These are phyloP conservation scores for Alternaria atra DNA, from an alignment of 2,329 filamentous ascomycete genomes.

Conservation along the genomic window DNA sequence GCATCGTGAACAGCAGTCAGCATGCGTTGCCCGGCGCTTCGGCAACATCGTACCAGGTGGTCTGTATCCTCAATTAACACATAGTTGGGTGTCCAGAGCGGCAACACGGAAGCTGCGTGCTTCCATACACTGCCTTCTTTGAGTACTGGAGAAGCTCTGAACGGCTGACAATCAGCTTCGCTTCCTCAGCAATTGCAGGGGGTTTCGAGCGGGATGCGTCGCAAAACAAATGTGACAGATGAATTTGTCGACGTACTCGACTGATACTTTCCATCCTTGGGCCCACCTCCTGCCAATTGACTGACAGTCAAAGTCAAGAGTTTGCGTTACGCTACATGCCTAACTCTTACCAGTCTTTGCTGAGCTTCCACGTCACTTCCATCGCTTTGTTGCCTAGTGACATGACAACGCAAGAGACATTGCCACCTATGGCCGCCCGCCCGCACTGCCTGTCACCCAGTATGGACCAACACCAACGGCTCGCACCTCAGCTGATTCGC, in stretches of 20 bases:
- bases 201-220: background rate
- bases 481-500: background rate
- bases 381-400: background rate
- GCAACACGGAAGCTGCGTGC: background rate
- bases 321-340: background rate
- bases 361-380: background rate
- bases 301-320: background rate
- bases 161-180: background rate
- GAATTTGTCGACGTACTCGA: background rate
- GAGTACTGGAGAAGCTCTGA: background rate
- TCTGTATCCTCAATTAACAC: background rate
- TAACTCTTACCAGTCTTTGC: background rate
- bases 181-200: background rate
- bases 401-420: background rate
- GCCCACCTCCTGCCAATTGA: background rate
- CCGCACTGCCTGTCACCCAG: background rate
- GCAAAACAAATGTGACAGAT: background rate
- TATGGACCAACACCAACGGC: background rate
- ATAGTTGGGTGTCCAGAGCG: background rate
- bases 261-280: background rate
- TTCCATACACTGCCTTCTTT: background rate
- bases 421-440: background rate
- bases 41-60: background rate
- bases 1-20: background rate
- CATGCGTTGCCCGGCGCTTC: slow-evolving; percentile 1